Base-by-base conservation (phyloP, 140 eudicot genomes). In the Ambrosia hybrid region DNA sequence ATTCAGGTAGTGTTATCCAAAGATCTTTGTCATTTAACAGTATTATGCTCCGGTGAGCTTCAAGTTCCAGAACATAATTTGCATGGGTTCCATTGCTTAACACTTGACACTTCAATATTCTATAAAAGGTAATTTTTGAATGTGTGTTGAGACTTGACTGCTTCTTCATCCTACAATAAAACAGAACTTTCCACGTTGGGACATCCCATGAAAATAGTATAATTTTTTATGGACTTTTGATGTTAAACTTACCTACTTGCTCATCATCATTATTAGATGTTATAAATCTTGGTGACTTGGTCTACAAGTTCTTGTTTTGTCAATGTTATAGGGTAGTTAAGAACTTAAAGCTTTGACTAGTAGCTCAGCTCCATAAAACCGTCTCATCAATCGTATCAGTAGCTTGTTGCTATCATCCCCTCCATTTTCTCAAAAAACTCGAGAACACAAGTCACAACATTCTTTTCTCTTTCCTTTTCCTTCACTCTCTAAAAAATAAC, bases 51-150 rank as follows among this genome's bases (percentile, higher is more conserved):
- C 14, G 96, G 96, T 52, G 80, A 86, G 70, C 83, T 88, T 73
- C 71, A 77, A 53, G 65, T 68, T 72, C 64, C 83, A 70, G 86
- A 71, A 41, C 73, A 62, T 69, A 71, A 62, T 78, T 65, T 83
- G 72, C 77, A 56, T 56, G 98, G 95, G 68, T 71, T 82, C 49
- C 87, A 88, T 71, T 84, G 90, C 87, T 79, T 90, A 55, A 86
- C 83, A 83, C 89, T 94, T 30, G 95, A 90, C 80, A 90, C 95
- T 36, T 86, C 97, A 63, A 88, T 94, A 48, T 90, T 94, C 73
- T 73, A 57, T 72, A 94, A 72, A 81, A 90, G 99, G 99, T 94
- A 81, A 82, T 5, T 13, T 57, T 9, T 5, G n/a, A 30, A 30
- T 33, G 46, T 13, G 17, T 17, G 2, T 2, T 58, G 26, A 46